phyloP scores from a whole-genome alignment of 352 stramenopile genomes.

The Plasmopara muralis region DNA sequence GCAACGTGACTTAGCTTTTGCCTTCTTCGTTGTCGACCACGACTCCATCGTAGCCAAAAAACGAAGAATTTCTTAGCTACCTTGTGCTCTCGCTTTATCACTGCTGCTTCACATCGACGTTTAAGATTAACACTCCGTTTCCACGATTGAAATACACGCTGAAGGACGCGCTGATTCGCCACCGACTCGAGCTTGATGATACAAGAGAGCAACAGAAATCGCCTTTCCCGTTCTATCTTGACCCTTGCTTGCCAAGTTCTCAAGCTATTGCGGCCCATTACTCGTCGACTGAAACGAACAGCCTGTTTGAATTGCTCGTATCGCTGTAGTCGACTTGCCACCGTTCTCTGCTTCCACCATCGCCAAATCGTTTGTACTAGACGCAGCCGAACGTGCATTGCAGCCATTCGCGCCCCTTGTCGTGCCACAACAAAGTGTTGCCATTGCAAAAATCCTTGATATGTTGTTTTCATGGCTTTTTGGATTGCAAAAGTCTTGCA shows the following conservation, averaged over 20 bases:
- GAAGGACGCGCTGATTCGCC: conserved; percentile 6
- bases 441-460: conserved; percentile 20
- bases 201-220: conserved; percentile 41
- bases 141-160: conserved; percentile 24
- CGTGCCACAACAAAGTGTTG: conserved; percentile 9
- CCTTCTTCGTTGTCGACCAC: conserved; percentile 3
- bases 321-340: conserved; percentile 2
- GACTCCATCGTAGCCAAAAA: conserved; percentile 9
- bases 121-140: conserved; percentile 5
- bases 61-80: conserved; percentile 4
- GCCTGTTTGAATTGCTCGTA: conserved; percentile 12
- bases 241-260: conserved; percentile 14
- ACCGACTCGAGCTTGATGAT: conserved; percentile 42
- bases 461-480: conserved; percentile 4
- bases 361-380: conserved; percentile 6
- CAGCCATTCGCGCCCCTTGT: conserved; percentile 6
- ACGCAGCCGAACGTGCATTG: conserved; percentile 9
- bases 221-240: conserved; percentile 27
- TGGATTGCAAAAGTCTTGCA: conserved; percentile 7
- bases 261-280: conserved; percentile 7
- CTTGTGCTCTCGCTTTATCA: conserved; percentile 5
- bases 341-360: conserved; percentile 5
- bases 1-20: conserved; percentile 15
- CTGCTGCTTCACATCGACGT: conserved; percentile 4
- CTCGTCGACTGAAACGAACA: conserved; percentile 1